Base-by-base conservation (phyloP, 2,329 filamentous ascomycete genomes). In the Fusarium hainanense region DNA sequence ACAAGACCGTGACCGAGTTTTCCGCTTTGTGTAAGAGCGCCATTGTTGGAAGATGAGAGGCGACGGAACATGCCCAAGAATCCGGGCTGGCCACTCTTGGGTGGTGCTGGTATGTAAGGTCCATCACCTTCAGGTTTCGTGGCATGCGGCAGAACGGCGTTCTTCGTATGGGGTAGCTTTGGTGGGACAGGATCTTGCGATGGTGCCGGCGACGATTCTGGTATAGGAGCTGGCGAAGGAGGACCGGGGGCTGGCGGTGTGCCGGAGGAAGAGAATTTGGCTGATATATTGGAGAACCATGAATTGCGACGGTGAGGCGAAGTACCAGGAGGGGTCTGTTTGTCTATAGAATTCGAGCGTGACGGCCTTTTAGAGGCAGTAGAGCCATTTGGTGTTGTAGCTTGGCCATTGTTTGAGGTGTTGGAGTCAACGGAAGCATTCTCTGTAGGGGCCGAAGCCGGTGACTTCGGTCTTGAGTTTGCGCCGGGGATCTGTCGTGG, bases 201-300 rank as follows among this genome's bases (percentile, higher is more conserved):
- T 20, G 63, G 28, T 16, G 69, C 51, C 10, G 74, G 70, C 28
- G 70, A 66, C n/a, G 73, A 62, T 44, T 71, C 69, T 54, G 78
- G 78, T 23, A 76, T 75, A 11, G 76, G 74, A 51, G 70, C 77
- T 52, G 74, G 79, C 52, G 69, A 59, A 28, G 76, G 65, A 20
- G 79, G 56, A 30, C 79, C 79, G 30, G 23, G 8, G 23, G 78
- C 54, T 72, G 76, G 66, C 27, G 76, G 69, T n/a, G 74, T 78
- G 67, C 68, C 78, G 68, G 85, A 79, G n/a, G 83, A 94, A 20
- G 83, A 94, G 82, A 98, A 97, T 78, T 97, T 98, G 71, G 93
- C 95, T 69, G 93, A 97, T 71, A 98, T 89, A 76, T 90, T 97
- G 59, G 93, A 93, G 76, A 98, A 94, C 96, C 96, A 99, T 16